Conservation (phyloP, 2,329 filamentous ascomycete genomes). For the Sarocladium kiliense region DNA sequence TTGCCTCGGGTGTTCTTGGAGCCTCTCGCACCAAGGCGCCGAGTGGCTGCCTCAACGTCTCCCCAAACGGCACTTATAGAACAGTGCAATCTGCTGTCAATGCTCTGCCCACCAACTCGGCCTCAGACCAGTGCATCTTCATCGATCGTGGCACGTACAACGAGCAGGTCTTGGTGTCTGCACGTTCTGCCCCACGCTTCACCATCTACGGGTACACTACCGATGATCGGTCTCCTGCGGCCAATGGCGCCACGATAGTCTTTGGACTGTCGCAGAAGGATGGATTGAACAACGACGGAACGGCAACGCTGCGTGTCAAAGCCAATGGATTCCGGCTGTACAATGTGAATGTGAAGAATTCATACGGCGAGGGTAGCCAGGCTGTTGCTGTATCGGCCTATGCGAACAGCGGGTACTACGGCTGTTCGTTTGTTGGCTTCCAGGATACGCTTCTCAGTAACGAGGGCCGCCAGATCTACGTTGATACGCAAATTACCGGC, state of each 20-base stretch:
- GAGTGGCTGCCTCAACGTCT: constrained; percentile 24
- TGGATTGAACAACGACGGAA: constrained; percentile 47
- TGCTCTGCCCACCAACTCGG: constrained; percentile 13
- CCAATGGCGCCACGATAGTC: constrained; percentile 53
- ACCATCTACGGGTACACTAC: constrained; percentile 53
- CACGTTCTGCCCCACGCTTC: constrained; percentile 42
- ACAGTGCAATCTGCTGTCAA: constrained; percentile 19
- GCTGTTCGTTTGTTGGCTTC: constrained; percentile 38
- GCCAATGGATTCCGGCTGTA: constrained; percentile 52
- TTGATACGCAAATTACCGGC: constrained; percentile 36
- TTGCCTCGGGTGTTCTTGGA: constrained; percentile 12
- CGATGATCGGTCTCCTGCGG: constrained; percentile 43
- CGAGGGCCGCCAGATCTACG: constrained; percentile 41
- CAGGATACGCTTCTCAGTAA: constrained; percentile 46
- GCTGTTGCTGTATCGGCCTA: constrained; percentile 42
- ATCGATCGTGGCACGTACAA: constrained; percentile 43
- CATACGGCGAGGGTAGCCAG: constrained; percentile 40
- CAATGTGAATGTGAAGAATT: constrained; percentile 51
- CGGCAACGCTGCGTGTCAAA: constrained; percentile 37
- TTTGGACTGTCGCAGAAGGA: constrained; percentile 36
- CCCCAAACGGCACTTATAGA: constrained; percentile 16
- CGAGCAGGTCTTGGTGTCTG: constrained; percentile 52
- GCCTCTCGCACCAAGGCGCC: constrained; percentile 24
- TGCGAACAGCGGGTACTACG: constrained; percentile 41
- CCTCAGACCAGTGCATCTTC: constrained; percentile 17